Conservation (phyloP, 2,329 filamentous ascomycete genomes). For the Cladophialophora exuberans region DNA sequence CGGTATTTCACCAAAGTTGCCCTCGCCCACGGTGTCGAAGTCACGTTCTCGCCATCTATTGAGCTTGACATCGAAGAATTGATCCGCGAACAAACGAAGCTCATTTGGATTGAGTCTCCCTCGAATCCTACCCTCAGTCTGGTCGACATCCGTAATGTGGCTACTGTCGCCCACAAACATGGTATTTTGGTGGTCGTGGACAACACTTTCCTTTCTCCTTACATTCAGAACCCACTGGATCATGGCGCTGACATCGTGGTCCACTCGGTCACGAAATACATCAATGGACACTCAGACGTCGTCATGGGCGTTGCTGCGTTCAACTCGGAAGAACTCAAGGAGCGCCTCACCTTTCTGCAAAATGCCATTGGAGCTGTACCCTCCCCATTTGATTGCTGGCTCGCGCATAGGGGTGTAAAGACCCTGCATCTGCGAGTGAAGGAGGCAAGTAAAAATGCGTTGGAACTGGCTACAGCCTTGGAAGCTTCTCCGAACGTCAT, state of each 20-base stretch:
- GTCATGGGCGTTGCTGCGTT: constrained; percentile 97
- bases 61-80: constrained; percentile 83
- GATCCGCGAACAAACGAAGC: constrained; percentile 81
- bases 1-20: constrained; percentile 99
- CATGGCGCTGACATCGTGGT: constrained; percentile 96
- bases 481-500: constrained; percentile 80
- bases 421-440: constrained; percentile 90
- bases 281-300: constrained; percentile 95
- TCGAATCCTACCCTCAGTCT: constrained; percentile 92
- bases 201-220: constrained; percentile 97
- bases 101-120: constrained; percentile 96
- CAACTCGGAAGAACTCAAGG: constrained; percentile 79
- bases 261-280: constrained; percentile 98
- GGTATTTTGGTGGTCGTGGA: constrained; percentile 97
- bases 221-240: constrained; percentile 93
- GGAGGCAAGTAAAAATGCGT: constrained; percentile 82
- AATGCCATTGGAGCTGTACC: constrained; percentile 97
- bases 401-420: constrained; percentile 95
- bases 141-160: constrained; percentile 88
- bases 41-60: constrained; percentile 92
- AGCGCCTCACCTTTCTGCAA: constrained; percentile 84
- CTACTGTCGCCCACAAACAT: constrained; percentile 78
- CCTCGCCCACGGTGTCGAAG: constrained; percentile 87
- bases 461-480: constrained; percentile 73
- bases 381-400: constrained; percentile 95